A percentile compares a stretch with the other conserved stretches of the same genome.
Conservation (phyloP, 495 filamentous ascomycete genomes). For the Trichoderma parareesei region DNA sequence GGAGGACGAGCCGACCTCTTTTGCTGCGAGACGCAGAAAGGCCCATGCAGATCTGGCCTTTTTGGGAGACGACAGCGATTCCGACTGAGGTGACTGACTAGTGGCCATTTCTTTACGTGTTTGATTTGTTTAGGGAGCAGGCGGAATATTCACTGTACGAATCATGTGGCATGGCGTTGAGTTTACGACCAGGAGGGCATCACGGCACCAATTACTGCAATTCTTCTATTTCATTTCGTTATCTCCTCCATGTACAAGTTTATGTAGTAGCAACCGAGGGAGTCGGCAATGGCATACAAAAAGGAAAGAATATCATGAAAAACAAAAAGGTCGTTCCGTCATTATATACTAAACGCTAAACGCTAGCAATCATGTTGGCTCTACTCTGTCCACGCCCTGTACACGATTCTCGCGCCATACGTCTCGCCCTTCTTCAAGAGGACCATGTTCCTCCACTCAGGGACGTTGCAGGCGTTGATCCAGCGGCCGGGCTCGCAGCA, state of each 20-base stretch:
- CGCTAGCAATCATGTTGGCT: background rate
- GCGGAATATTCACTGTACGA: background rate
- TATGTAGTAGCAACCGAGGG: background rate
- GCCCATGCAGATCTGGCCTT: constrained; percentile 35
- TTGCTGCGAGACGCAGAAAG: constrained; percentile 23
- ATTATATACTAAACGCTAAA: background rate
- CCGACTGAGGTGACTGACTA: constrained; percentile 24
- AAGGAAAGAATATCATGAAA: background rate
- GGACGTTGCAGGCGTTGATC: constrained; percentile 77
- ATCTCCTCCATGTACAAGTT: background rate
- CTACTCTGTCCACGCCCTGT: constrained; percentile 66
- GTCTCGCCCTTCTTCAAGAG: constrained; percentile 69
- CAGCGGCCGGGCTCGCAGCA: constrained; percentile 87
- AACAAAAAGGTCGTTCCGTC: background rate
- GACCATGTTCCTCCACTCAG: constrained; percentile 69
- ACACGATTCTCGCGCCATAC: constrained; percentile 72
- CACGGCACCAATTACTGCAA: background rate
- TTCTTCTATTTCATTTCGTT: background rate
- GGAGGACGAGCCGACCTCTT: constrained; percentile 20
- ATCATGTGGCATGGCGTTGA: background rate
- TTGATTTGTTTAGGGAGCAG: background rate
- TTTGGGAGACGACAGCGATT: constrained; percentile 38
- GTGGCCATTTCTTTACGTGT: background rate
- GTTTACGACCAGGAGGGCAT: background rate
- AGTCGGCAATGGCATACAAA: no score